A percentile compares a stretch with the other conserved stretches of the same genome.
These are phyloP conservation scores for Fomitopsis pinicola DNA, from an alignment of 1,284 basidiomycete species.

Conservation along the genomic window DNA sequence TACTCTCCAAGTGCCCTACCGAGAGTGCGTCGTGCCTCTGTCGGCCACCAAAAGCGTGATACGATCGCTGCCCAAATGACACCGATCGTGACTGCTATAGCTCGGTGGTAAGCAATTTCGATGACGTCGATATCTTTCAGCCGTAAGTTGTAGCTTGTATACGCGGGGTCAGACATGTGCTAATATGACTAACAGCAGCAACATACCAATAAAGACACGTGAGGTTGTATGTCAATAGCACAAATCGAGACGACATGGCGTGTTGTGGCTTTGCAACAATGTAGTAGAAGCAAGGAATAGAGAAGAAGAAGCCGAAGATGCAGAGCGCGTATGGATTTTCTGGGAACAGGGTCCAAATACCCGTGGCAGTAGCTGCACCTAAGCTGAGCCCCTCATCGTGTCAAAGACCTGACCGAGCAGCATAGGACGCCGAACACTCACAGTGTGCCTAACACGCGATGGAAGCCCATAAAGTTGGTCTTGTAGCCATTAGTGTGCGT, in stretches of 20 bases:
- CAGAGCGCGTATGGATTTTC: constrained; percentile 75
- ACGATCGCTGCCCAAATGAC: constrained; percentile 89
- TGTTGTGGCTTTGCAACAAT: constrained; percentile 80
- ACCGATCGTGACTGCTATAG: constrained; percentile 80
- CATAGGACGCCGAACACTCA: constrained; percentile 32
- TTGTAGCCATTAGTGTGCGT: constrained; percentile 27
- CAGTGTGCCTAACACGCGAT: constrained; percentile 82
- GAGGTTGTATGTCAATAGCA: constrained; percentile 88
- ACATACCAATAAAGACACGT: constrained; percentile 84
- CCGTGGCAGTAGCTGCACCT: constrained; percentile 76
- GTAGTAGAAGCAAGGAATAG: constrained; percentile 91
- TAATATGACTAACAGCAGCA: neutral
- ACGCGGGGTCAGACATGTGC: neutral
- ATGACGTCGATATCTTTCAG: constrained; percentile 66
- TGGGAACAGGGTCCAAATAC: constrained; percentile 71
- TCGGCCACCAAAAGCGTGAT: constrained; percentile 92
- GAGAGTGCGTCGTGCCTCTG: constrained; percentile 87
- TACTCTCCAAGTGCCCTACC: constrained; percentile 84
- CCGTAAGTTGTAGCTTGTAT: constrained; percentile 75
- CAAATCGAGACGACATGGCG: constrained; percentile 79
- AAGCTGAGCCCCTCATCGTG: constrained; percentile 45
- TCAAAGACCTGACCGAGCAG: neutral
- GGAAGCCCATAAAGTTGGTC: constrained; percentile 78
- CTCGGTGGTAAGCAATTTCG: constrained; percentile 74
- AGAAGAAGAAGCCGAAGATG: constrained; percentile 86